Evolutionary conservation across 306 rosid genomes (phyloP).

Genomic region (Cicer judaicum): DNA sequence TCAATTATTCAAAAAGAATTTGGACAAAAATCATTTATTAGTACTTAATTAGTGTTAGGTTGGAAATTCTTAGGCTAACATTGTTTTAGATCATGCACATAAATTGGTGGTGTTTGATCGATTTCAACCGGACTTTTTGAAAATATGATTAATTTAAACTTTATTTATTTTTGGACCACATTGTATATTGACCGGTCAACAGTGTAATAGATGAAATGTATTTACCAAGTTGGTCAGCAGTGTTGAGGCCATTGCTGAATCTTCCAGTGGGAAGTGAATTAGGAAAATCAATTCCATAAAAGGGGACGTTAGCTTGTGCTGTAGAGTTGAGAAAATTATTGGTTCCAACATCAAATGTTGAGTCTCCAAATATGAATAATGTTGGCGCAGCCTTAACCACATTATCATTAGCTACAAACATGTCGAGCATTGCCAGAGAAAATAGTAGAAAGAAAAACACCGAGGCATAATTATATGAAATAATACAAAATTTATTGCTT

Average conservation of each 20-base stretch:
- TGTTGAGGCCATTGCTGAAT: conserved; percentile 66
- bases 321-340: conserved; percentile 41
- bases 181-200: too few species aligned
- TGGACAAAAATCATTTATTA: too few species aligned
- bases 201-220: not conserved
- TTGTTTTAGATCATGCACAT: too few species aligned
- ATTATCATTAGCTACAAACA: conserved; percentile 37
- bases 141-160: too few species aligned
- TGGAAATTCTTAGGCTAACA: too few species aligned
- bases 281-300: conserved; percentile 59
- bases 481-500: too few species aligned
- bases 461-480: conserved; percentile 5
- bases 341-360: conserved; percentile 64
- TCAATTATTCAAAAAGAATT: too few species aligned
- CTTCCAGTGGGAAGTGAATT: conserved; percentile 57
- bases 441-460: conserved; percentile 23
- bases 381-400: conserved; percentile 3
- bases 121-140: too few species aligned
- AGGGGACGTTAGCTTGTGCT: conserved; percentile 53
- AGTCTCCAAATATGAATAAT: conserved; percentile 67
- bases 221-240: conserved; percentile 62
- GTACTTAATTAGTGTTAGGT: too few species aligned
- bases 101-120: too few species aligned
- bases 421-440: conserved; percentile 29
- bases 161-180: too few species aligned